Base-by-base conservation (phyloP, 1,284 basidiomycete species). In the Pyrrhoderma lamaoense region DNA sequence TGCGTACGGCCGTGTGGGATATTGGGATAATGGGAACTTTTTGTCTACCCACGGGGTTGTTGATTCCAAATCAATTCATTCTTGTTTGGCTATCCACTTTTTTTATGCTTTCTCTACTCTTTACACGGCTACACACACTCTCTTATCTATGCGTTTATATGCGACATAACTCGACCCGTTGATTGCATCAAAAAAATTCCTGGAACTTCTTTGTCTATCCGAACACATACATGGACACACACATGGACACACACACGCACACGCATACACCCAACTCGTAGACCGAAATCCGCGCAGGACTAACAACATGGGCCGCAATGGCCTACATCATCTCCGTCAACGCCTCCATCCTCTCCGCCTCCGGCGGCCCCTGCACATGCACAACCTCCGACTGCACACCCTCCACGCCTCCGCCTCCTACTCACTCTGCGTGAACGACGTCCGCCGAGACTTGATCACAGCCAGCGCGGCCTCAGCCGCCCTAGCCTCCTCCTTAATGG, bases 321-420 rank as follows among this genome's bases (percentile, higher is more conserved):
- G 80, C 81, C 13, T 83, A 82, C 65, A 82, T 82, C 47, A 90
- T 92, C 59, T 88, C 89, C 40, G 85, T 93, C 60, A 91, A 92
- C 64, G 85, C 86, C 18, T 72, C 81, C 18, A 92, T 93, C 60
- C 64, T 93, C 34, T 75, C 80, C 4, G 77, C 82, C 57, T 77
- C 85, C 1, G 91, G 90, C 53, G 91, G 90, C 50, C 82, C 89
- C 2, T 93, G 91, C 63, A 83, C 79, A 46, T 93, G 91, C 68
- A 67, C 72, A 1, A 14, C 38, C 16, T 18, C n/a, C 38, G 35
- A 37, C 35, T 22, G 7, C 38, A 45, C 47, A 9, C 73, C 79
- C 61, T 63, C 69, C 19, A 84, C 59, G 52, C 69, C 11, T 67
- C 66, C 64, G 55, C 67, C 7, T 70, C 62, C 1, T 93, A 93